Percentiles rank a stretch among this genome's conserved stretches.
Evolutionary conservation across 208 protist genomes (phyloP).

Genomic region (Trypanosoma lewisi): DNA sequence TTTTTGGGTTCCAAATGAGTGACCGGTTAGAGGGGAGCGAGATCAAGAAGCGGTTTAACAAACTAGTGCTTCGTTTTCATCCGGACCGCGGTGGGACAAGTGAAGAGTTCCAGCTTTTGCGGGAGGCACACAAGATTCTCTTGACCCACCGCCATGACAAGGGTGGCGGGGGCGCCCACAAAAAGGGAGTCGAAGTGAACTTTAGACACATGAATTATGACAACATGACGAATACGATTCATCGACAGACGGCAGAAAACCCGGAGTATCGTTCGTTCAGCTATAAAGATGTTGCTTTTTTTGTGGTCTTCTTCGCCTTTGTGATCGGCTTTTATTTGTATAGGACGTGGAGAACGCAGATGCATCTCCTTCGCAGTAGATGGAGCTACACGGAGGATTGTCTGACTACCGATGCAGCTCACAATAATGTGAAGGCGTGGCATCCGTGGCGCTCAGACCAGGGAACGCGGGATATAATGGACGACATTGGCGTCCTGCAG

Average conservation of each 20-base stretch:
- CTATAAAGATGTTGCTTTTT: conserved; percentile 61
- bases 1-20: conserved; percentile 86
- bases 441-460: conserved; percentile 78
- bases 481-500: conserved; percentile 75
- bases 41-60: conserved; percentile 79
- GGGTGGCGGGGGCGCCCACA: conserved; percentile 27
- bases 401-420: conserved; percentile 32
- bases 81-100: conserved; percentile 80
- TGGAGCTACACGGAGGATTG: conserved; percentile 83
- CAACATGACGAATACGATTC: conserved; percentile 77
- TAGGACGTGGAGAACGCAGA: conserved; percentile 56
- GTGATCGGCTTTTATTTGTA: conserved; percentile 64
- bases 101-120: conserved; percentile 81
- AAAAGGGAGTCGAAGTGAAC: conserved; percentile 43
- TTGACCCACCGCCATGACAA: conserved; percentile 79
- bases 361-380: conserved; percentile 53
- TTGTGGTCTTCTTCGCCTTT: conserved; percentile 50
- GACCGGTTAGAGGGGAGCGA: conserved; percentile 68
- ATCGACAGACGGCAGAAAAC: conserved; percentile 66
- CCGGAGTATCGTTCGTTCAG: conserved; percentile 75
- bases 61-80: conserved; percentile 73
- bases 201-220: conserved; percentile 83
- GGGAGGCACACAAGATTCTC: conserved; percentile 83
- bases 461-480: conserved; percentile 67
- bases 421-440: conserved; percentile 47